phyloP scores from a whole-genome alignment of 2,329 filamentous ascomycete genomes.

The Cadophora luteo-olivacea region DNA sequence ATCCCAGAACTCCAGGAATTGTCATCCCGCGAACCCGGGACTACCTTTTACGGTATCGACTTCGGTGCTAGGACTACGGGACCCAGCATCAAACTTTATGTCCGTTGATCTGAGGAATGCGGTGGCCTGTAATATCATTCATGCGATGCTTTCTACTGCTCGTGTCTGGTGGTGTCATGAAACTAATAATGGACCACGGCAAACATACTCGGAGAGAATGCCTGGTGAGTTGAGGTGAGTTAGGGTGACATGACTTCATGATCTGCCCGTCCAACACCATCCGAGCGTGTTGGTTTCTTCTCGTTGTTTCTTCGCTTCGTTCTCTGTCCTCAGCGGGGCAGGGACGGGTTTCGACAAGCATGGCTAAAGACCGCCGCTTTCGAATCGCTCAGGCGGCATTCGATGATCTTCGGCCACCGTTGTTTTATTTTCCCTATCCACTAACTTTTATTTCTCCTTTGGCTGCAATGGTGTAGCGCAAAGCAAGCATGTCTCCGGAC shows the following conservation, averaged over 20 bases:
- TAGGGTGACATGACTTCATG: constrained; percentile 1
- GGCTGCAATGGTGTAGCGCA: neutral
- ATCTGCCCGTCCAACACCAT: constrained; percentile 1
- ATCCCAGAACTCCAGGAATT: neutral
- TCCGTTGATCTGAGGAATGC: neutral
- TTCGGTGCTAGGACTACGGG: neutral
- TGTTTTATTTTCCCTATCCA: constrained; percentile 8
- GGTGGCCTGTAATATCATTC: neutral
- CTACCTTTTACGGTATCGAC: neutral
- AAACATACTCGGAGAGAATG: neutral
- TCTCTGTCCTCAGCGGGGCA: neutral
- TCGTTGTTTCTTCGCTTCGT: constrained; percentile 14
- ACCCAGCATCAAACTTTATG: neutral
- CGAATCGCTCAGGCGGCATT: constrained; percentile 1
- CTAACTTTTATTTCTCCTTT: neutral
- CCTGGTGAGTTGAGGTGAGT: neutral
- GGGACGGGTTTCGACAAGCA: constrained; percentile 1
- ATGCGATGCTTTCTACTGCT: neutral
- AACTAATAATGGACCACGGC: neutral
- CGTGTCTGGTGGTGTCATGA: constrained; percentile 4
- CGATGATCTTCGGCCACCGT: constrained; percentile 4
- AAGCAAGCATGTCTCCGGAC: neutral
- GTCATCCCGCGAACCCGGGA: constrained; percentile 6
- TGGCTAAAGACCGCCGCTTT: constrained; percentile 4
- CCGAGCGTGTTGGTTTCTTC: constrained; percentile 3